Conservation (phyloP, 768 basidiomycete genomes). For the Pulveroboletus sp. region DNA sequence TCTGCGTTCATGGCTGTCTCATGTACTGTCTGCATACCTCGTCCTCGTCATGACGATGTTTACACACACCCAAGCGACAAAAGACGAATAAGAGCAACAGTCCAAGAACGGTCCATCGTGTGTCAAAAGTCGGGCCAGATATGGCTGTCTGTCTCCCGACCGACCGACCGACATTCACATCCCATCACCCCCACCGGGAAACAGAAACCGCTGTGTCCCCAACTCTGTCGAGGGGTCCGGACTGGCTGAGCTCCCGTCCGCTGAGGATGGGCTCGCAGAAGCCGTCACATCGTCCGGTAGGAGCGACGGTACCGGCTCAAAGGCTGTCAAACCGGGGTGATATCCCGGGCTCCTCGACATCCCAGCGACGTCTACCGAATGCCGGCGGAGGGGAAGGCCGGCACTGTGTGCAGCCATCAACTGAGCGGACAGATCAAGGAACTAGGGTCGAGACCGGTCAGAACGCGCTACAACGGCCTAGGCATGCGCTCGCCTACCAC, state of each 20-base stretch:
- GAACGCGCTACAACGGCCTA: not conserved
- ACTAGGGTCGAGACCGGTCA: slow-evolving; percentile 13
- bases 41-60: no score
- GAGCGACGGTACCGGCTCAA: slow-evolving; percentile 15
- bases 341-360: slow-evolving; percentile 11
- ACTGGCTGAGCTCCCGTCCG: slow-evolving; percentile 14
- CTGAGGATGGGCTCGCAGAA: slow-evolving; percentile 22
- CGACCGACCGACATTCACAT: no score
- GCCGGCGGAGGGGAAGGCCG: slow-evolving; percentile 27
- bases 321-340: slow-evolving; percentile 8
- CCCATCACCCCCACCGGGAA: no score
- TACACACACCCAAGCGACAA: no score
- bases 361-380: slow-evolving; percentile 25
- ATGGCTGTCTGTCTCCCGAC: no score
- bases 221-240: slow-evolving; percentile 20
- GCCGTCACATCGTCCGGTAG: slow-evolving; percentile 15
- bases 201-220: slow-evolving; percentile 8
- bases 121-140: no score
- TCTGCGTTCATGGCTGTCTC: no score
- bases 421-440: slow-evolving; percentile 27
- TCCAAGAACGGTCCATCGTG: no score
- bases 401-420: slow-evolving; percentile 25
- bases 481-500: slow-evolving; percentile 34
- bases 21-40: no score
- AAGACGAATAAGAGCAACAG: no score